Evolutionary conservation across 805 yeast species (phyloP), one percentile per base, ranked within the genome.

Genomic region (Yamadazyma phyllophila): DNA sequence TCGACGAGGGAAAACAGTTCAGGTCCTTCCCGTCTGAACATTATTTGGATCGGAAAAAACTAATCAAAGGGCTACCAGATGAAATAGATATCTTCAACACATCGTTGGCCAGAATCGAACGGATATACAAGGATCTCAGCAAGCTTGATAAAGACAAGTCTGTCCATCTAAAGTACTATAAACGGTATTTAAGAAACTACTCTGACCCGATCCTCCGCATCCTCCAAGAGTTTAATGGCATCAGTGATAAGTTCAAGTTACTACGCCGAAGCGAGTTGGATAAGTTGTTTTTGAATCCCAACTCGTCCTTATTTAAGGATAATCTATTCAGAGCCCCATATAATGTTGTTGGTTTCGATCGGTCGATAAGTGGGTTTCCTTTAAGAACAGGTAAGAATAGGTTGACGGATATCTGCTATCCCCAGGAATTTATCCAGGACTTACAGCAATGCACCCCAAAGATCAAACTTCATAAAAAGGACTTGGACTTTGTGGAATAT

Each of bases 321-420:
- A 63, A 63, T 41, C 44, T 63, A 7, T 61, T 60, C 40, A 56
- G 55, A n/a, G 53, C 57, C 30, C 67, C 68, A 9, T 69, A 69
- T 50, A 69, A 71, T 52, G 73, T 70, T 7, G 55, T 68, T 2
- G 77, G 77, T 4, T 69, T 69, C 51, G 77, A 71, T 53, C 56
- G 66, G 40, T 58, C 66, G 20, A 51, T 69, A 26, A 56, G 65
- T 24, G 77, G 77, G 2, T 55, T 68, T 26, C 77, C 77, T 1
- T 48, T 71, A 26, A 50, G 62, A 15, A 42, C 41, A 11, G 63
- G 62, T 7, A 58, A 59, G 36, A 37, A 51, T 44, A 43, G 46
- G 36, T 34, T 45, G 13, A 59, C 59, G 29, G 60, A 57, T 12
- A 45, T 55, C 31, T 49, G 51, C 8, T 63, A 60, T 32, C 76